Percentiles rank a stretch among this genome's conserved stretches.
Evolutionary conservation across 1,284 basidiomycete species (phyloP).

Genomic region (Termitomyces sp.): DNA sequence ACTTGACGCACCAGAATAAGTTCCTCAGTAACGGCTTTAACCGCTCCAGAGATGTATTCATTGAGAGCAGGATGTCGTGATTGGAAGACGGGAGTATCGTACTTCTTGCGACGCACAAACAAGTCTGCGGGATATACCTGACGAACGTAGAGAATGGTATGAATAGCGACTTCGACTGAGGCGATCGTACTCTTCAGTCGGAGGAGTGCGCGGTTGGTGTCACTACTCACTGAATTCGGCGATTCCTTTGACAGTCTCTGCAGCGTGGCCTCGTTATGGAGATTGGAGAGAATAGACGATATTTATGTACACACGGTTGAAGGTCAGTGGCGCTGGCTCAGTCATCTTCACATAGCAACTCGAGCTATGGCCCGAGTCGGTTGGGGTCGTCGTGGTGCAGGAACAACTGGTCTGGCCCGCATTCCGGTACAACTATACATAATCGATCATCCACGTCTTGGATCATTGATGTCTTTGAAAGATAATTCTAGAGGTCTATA

Average conservation of each 20-base stretch:
- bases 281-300: background rate
- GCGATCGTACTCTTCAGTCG: background rate
- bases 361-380: too few species aligned
- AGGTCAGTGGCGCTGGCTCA: constrained; percentile 29
- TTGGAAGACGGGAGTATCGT: constrained; percentile 86
- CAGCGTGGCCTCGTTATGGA: background rate
- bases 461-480: too few species aligned
- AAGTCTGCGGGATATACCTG: constrained; percentile 86
- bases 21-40: constrained; percentile 74
- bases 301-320: constrained; percentile 32
- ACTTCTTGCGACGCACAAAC: constrained; percentile 84
- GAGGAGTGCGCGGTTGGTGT: background rate
- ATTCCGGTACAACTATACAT: background rate
- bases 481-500: background rate
- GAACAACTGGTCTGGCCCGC: background rate
- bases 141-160: constrained; percentile 86
- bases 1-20: constrained; percentile 52
- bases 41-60: constrained; percentile 80
- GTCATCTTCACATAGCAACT: constrained; percentile 17
- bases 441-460: too few species aligned
- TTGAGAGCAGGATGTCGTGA: constrained; percentile 85
- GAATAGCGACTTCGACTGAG: constrained; percentile 88
- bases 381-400: background rate
- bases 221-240: constrained; percentile 57
- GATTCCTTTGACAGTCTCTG: constrained; percentile 58